Percentiles rank a stretch among this genome's conserved stretches.
phyloP scores from a whole-genome alignment of 371 early-diverging fungal species.

The Haplosporangium sp. region DNA sequence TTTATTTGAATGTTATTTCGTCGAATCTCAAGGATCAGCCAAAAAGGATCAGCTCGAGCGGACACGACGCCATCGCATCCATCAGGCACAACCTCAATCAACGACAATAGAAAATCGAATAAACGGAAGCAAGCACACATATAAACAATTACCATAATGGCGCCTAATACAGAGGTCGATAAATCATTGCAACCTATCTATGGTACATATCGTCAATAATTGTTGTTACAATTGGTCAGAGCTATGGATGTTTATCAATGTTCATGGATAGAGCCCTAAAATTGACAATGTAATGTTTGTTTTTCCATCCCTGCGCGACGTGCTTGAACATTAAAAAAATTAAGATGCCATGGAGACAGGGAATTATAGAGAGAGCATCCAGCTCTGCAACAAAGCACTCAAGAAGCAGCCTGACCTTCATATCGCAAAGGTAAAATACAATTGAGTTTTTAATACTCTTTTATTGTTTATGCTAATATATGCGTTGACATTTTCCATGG shows the following conservation, averaged over 20 bases:
- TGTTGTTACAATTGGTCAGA: background rate
- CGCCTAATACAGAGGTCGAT: constrained; percentile 42
- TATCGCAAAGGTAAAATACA: constrained; percentile 67
- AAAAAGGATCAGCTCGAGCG: constrained; percentile 3
- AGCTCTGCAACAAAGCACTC: constrained; percentile 74
- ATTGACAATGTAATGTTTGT: background rate
- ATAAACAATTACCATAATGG: constrained; percentile 10
- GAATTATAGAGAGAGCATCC: constrained; percentile 76
- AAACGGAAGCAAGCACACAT: background rate
- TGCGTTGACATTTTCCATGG: too few species aligned
- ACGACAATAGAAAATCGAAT: background rate
- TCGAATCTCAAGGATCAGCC: constrained; percentile 1
- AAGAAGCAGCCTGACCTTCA: constrained; percentile 79
- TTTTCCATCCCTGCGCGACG: background rate
- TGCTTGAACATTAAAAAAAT: background rate
- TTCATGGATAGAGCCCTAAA: background rate
- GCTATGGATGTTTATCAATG: background rate
- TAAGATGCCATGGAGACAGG: constrained; percentile 82
- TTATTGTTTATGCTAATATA: too few species aligned
- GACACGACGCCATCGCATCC: constrained; percentile 6
- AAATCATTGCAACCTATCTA: constrained; percentile 53
- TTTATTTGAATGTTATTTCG: background rate
- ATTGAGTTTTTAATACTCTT: background rate
- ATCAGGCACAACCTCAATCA: background rate
- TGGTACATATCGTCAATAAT: constrained; percentile 19